Evolutionary conservation across 495 filamentous ascomycete genomes (phyloP).

Genomic region (Parathielavia hyrcaniae): DNA sequence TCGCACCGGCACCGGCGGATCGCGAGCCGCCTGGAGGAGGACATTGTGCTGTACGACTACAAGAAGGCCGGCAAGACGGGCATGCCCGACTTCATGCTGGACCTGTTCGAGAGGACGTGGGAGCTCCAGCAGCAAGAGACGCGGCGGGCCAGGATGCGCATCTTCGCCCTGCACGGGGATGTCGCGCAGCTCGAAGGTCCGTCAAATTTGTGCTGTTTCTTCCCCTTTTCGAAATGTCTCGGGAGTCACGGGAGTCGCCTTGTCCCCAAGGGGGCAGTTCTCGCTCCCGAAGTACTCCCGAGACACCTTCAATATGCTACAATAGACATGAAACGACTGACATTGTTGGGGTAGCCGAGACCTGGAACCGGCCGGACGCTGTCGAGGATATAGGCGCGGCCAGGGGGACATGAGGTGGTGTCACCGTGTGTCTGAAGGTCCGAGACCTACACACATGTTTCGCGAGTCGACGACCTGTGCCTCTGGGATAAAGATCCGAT

Average conservation of each 20-base stretch:
- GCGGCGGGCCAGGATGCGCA: constrained; percentile 37
- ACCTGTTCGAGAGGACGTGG: constrained; percentile 60
- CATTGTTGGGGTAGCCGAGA: too few species aligned
- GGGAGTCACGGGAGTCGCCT: too few species aligned
- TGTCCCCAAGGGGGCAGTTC: too few species aligned
- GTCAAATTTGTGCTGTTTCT: too few species aligned
- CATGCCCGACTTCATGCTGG: constrained; percentile 61
- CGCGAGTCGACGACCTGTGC: neutral
- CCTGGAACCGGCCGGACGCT: constrained; percentile 67
- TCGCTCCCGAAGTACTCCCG: too few species aligned
- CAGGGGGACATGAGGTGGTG: constrained; percentile 14
- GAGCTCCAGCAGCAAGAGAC: constrained; percentile 59
- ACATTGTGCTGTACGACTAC: constrained; percentile 85
- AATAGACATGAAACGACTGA: too few species aligned
- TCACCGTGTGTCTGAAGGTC: neutral
- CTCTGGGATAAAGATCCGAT: neutral
- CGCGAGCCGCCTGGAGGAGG: constrained; percentile 75
- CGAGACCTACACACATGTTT: neutral
- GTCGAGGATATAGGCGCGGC: constrained; percentile 63
- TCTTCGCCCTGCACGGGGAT: constrained; percentile 48
- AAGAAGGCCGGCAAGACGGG: constrained; percentile 47
- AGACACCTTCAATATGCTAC: too few species aligned
- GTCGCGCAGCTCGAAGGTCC: constrained; percentile 62
- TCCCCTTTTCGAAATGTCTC: too few species aligned
- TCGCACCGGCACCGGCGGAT: constrained; percentile 73